Percentiles rank a stretch among this genome's conserved stretches.
phyloP scores from a whole-genome alignment of 306 rosid species.

The Trifolium dubium region DNA sequence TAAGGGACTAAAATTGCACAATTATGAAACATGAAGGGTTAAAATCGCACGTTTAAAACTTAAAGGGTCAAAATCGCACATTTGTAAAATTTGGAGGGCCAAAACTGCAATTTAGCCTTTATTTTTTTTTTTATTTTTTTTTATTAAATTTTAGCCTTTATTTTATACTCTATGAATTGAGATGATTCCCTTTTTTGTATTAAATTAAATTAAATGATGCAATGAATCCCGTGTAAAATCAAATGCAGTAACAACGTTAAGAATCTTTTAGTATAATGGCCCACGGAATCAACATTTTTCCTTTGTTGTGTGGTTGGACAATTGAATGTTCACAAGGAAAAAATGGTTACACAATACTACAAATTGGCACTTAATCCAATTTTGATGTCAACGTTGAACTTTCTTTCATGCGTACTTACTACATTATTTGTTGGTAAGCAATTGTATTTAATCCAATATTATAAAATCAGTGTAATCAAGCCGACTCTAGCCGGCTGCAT shows the following conservation, averaged over 20 bases:
- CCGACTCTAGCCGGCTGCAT: constrained; percentile 39
- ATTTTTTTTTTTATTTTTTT: too few species aligned
- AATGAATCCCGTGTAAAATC: neutral
- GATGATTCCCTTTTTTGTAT: neutral
- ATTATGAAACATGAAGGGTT: too few species aligned
- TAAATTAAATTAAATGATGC: neutral
- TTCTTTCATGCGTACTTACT: neutral
- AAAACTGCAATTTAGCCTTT: too few species aligned
- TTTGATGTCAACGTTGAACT: constrained; percentile 26
- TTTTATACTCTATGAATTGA: neutral
- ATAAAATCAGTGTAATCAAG: neutral
- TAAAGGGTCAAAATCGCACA: too few species aligned
- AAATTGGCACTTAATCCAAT: constrained; percentile 11
- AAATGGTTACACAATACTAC: neutral
- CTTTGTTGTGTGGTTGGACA: neutral
- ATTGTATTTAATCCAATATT: neutral
- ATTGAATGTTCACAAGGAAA: neutral
- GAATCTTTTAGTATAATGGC: neutral
- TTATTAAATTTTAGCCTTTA: too few species aligned
- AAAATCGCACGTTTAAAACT: too few species aligned
- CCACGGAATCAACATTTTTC: constrained; percentile 1
- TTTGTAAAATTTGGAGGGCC: too few species aligned
- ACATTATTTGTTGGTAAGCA: neutral
- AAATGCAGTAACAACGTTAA: neutral
- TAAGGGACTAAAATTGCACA: too few species aligned